Evolutionary conservation across 2,329 filamentous ascomycete species (phyloP).

Genomic region (Botrytis cinerea): DNA sequence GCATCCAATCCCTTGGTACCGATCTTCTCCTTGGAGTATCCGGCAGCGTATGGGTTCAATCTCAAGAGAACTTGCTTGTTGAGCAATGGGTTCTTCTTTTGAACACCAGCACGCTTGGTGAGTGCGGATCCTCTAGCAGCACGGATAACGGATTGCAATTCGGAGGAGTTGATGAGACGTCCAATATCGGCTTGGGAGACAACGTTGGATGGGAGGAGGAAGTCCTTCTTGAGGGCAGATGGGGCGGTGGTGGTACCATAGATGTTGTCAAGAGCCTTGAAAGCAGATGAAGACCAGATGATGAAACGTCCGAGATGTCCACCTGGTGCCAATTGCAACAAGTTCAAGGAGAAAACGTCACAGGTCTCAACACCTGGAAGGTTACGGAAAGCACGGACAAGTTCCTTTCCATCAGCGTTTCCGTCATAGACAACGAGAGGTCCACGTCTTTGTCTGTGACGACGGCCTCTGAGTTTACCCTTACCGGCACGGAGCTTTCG

Average conservation of each 20-base stretch:
- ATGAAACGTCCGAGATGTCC: slow-evolving; percentile 99
- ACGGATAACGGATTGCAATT: slow-evolving; percentile 94
- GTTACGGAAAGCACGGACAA: slow-evolving; percentile 96
- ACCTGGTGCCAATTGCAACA: slow-evolving; percentile 98
- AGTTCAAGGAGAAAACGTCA: slow-evolving; percentile 91
- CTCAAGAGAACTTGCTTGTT: slow-evolving; percentile 99
- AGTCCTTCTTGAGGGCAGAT: slow-evolving; percentile 97
- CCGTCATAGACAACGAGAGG: slow-evolving; percentile 98
- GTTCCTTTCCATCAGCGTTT: slow-evolving; percentile 90
- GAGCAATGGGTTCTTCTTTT: slow-evolving; percentile 99
- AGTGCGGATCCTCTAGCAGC: slow-evolving; percentile 85
- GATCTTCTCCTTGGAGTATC: slow-evolving; percentile 84
- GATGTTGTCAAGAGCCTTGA: slow-evolving; percentile 94
- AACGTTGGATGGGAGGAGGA: slow-evolving; percentile 89
- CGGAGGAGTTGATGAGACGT: slow-evolving; percentile 98
- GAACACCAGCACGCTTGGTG: slow-evolving; percentile 86
- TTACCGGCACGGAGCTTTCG: slow-evolving; percentile 98
- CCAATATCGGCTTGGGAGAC: slow-evolving; percentile 93
- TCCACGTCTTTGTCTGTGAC: slow-evolving; percentile 95
- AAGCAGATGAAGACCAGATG: slow-evolving; percentile 96
- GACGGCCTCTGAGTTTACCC: slow-evolving; percentile 96
- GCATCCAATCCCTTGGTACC: slow-evolving; percentile 67
- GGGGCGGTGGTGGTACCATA: slow-evolving; percentile 91
- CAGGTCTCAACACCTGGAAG: slow-evolving; percentile 97
- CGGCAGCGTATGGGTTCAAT: slow-evolving; percentile 95